Conservation (phyloP, 768 basidiomycete genomes). For the Boletus edulis region DNA sequence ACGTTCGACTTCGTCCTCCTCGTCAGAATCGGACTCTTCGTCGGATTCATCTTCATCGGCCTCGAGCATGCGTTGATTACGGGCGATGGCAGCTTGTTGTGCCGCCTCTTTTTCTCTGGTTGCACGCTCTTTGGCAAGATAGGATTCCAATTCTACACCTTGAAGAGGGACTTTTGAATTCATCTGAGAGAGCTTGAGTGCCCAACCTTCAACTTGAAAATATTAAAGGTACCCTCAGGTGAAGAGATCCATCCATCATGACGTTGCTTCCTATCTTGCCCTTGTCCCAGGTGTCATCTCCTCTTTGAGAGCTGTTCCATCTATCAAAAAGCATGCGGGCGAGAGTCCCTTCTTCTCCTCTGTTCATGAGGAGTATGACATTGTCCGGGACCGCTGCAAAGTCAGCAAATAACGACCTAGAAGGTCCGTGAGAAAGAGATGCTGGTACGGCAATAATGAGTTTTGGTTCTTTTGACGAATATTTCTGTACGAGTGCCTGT, state of each 20-base stretch:
- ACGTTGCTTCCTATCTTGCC: slow-evolving; percentile 86
- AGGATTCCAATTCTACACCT: slow-evolving; percentile 83
- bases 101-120: slow-evolving; percentile 83
- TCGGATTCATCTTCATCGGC: slow-evolving; percentile 91
- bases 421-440: slow-evolving; percentile 89
- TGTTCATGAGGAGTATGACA: slow-evolving; percentile 80
- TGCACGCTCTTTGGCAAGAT: slow-evolving; percentile 70
- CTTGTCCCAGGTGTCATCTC: slow-evolving; percentile 82
- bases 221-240: slow-evolving; percentile 52
- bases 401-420: slow-evolving; percentile 79
- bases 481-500: slow-evolving; percentile 73
- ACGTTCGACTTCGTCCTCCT: slow-evolving; percentile 56
- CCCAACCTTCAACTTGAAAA: background rate
- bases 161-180: slow-evolving; percentile 86
- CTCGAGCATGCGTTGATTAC: slow-evolving; percentile 86
- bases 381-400: slow-evolving; percentile 84
- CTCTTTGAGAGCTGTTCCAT: slow-evolving; percentile 84
- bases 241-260: slow-evolving; percentile 72
- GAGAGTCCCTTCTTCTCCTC: slow-evolving; percentile 79
- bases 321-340: slow-evolving; percentile 74
- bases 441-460: slow-evolving; percentile 92
- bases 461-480: slow-evolving; percentile 88
- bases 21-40: slow-evolving; percentile 62
- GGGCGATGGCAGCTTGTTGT: slow-evolving; percentile 77
- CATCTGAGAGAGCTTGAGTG: slow-evolving; percentile 48